phyloP scores from a whole-genome alignment of 1,284 basidiomycete genomes.

The Pseudozyma sp. region DNA sequence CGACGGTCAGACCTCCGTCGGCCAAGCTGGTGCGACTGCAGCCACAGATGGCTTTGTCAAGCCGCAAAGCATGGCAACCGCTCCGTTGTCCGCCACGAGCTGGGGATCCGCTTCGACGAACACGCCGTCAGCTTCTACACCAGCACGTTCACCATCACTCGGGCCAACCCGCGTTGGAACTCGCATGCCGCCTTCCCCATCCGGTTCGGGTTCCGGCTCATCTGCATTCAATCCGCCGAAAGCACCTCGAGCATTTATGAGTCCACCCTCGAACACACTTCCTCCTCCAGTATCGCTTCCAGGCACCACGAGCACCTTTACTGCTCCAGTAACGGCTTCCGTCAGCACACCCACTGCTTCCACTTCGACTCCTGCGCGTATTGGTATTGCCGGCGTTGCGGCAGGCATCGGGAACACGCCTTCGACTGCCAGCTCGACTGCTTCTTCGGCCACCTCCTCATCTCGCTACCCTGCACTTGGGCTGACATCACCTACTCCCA shows the following conservation, averaged over 20 bases:
- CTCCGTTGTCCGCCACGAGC: not conserved
- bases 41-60: constrained; percentile 21
- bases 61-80: constrained; percentile 3
- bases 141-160: constrained; percentile 29
- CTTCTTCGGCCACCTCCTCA: constrained; percentile 4
- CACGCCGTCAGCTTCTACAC: constrained; percentile 5
- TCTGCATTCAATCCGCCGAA: constrained; percentile 42
- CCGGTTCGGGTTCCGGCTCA: constrained; percentile 4
- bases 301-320: not conserved
- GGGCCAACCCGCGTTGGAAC: constrained; percentile 18
- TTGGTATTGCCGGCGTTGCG: constrained; percentile 14
- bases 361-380: constrained; percentile 26
- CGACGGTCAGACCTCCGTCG: no score
- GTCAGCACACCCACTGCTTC: not conserved
- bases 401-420: constrained; percentile 26
- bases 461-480: constrained; percentile 15
- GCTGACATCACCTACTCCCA: constrained; percentile 28
- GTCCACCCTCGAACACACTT: constrained; percentile 12
- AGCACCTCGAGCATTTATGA: constrained; percentile 47
- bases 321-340: not conserved
- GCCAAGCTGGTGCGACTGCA: not conserved
- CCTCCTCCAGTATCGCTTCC: constrained; percentile 8
- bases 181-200: constrained; percentile 34
- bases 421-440: constrained; percentile 20
- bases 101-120: constrained; percentile 1